These are phyloP conservation scores for Nothophaeocryptopus gaeumannii DNA, from an alignment of 2,329 filamentous ascomycete genomes.

Conservation along the genomic window DNA sequence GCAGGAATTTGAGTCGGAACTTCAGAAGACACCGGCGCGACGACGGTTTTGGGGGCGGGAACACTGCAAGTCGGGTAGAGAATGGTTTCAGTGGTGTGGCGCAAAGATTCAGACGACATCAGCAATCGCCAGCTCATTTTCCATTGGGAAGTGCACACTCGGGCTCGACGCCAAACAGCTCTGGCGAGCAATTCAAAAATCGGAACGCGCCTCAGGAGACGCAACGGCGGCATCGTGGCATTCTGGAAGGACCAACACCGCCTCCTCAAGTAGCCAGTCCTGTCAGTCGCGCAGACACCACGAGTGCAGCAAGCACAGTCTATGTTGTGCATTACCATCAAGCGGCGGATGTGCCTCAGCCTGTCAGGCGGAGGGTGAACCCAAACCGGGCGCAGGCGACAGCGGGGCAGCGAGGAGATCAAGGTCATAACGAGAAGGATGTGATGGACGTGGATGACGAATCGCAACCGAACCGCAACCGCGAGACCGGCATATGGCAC, in stretches of 20 bases:
- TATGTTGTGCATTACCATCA: conserved; percentile 63
- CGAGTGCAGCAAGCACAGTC: conserved; percentile 61
- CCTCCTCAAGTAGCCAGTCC: conserved; percentile 53
- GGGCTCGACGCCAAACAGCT: conserved; percentile 17
- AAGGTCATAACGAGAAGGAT: conserved; percentile 24
- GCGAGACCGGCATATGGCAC: conserved; percentile 44
- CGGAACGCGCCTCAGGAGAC: conserved; percentile 1
- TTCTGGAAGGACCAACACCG: conserved; percentile 36
- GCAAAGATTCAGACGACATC: conserved; percentile 26
- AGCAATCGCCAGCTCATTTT: conserved; percentile 29
- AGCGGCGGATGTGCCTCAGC: conserved; percentile 46
- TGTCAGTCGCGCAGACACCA: conserved; percentile 59
- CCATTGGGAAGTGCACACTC: conserved; percentile 35
- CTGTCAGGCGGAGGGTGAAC: conserved; percentile 29
- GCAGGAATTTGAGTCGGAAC: conserved; percentile 38
- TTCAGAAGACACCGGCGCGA: conserved; percentile 33
- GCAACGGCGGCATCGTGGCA: neutral
- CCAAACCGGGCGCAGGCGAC: conserved; percentile 13
- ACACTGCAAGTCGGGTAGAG: conserved; percentile 28
- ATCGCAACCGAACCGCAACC: conserved; percentile 30
- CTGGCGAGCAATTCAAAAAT: conserved; percentile 6
- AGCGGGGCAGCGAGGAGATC: conserved; percentile 3
- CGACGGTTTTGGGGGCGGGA: conserved; percentile 27
- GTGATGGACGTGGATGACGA: conserved; percentile 26
- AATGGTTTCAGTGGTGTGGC: conserved; percentile 27